Evolutionary conservation across 257 asterid species (phyloP), one percentile per base, ranked within the genome.

Genomic region (Nicotiana attenuata): DNA sequence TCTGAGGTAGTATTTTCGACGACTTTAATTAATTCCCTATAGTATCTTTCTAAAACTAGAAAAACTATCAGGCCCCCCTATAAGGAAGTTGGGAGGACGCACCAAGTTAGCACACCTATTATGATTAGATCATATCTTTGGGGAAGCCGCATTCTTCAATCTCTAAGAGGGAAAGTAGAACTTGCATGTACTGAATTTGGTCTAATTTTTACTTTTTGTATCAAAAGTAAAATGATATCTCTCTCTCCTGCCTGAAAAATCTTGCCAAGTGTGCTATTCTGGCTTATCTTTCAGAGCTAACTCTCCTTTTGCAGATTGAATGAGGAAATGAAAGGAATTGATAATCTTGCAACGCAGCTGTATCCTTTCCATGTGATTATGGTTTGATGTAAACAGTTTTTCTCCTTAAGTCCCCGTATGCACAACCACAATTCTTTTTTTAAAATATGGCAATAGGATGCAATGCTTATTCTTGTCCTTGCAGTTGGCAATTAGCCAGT

Each of bases 281-380:
- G 55, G 78, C 10, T 3, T 26, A 65, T 75, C 55, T 65, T 64
- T 81, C 63, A 45, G 38, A 31, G 33, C 31, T 67, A 29, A 66
- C 24, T 68, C 53, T 59, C 76, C 57, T 80, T 3, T 85, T 86
- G 91, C 98, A 96, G 98, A 88, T 85, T 96, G 80, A 94, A 93
- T 60, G 98, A 96, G 85, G 99, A 94, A 89, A 92, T 96, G 95
- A 94, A 91, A 84, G 97, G 94, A 77, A 77, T 94, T 85, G 98
- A 90, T 41, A 88, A 86, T 76, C 98, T 96, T 50, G 92, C 97
- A 28, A 28, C 91, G 14, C 92, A 89, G 77, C 80, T 96, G 99
- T 96, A 94, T 96, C 99, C 99, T 92, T 87, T 10, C 82, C 83
- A 41, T 66, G 22, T 52, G 65, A 31, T 57, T 64, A 22, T 78